A percentile compares a stretch with the other conserved stretches of the same genome.
phyloP scores from a whole-genome alignment of 352 stramenopile genomes.

The Globisporangium apiculatum region DNA sequence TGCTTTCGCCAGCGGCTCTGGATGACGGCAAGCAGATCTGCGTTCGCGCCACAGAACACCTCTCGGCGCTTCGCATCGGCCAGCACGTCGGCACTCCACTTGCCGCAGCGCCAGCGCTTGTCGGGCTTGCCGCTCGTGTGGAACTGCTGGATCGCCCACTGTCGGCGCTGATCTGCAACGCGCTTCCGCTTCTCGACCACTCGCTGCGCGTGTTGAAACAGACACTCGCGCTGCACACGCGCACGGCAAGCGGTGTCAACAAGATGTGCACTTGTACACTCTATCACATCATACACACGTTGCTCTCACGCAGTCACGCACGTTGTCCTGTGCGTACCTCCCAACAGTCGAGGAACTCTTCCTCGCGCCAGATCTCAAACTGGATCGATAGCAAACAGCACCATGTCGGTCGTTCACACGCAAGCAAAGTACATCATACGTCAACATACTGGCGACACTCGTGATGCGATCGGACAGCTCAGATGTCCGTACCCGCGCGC shows the following conservation, averaged over 20 bases:
- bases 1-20: slow-evolving; percentile 43
- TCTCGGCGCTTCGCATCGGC: slow-evolving; percentile 41
- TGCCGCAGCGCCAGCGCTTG: slow-evolving; percentile 39
- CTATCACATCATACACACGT: too few relatives aligned
- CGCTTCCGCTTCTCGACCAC: slow-evolving; percentile 20
- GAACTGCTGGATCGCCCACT: slow-evolving; percentile 44
- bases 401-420: too few relatives aligned
- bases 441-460: too few relatives aligned
- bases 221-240: slow-evolving; percentile 46
- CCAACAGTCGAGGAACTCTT: slow-evolving; percentile 79
- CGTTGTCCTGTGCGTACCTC: slow-evolving; percentile 27
- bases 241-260: too few relatives aligned
- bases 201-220: slow-evolving; percentile 33
- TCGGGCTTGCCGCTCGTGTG: slow-evolving; percentile 53
- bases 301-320: background rate
- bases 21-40: slow-evolving; percentile 42
- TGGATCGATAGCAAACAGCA: slow-evolving; percentile 10
- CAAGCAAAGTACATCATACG: too few relatives aligned
- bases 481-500: slow-evolving; percentile 25
- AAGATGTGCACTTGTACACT: background rate
- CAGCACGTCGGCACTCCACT: slow-evolving; percentile 39
- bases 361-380: slow-evolving; percentile 67
- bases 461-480: background rate
- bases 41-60: slow-evolving; percentile 40
- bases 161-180: slow-evolving; percentile 42